Percentiles rank a stretch among this genome's conserved stretches.
Evolutionary conservation across 2,329 filamentous ascomycete species (phyloP).

Genomic region (Aspergillus amoenus): DNA sequence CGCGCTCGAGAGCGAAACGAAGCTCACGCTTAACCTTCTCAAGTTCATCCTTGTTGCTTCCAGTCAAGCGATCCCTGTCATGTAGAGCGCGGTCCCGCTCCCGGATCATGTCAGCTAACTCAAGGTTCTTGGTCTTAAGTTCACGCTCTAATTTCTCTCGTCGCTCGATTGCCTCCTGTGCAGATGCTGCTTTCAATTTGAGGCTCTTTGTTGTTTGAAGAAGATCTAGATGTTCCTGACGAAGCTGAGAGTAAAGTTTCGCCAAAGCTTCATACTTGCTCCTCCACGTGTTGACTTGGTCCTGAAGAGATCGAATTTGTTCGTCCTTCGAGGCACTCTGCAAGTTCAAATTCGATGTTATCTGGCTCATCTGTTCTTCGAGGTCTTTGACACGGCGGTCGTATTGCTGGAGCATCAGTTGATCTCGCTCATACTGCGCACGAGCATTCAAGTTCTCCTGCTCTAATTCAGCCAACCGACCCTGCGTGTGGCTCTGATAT

Average conservation of each 20-base stretch:
- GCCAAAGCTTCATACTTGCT: constrained; percentile 95
- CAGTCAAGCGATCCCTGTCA: constrained; percentile 83
- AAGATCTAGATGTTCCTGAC: constrained; percentile 91
- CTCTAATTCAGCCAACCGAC: constrained; percentile 91
- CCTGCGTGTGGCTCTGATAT: constrained; percentile 89
- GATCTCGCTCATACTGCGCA: constrained; percentile 94
- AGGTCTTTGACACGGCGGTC: constrained; percentile 91
- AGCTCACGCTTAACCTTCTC: constrained; percentile 95
- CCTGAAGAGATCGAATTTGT: constrained; percentile 86
- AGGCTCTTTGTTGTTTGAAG: constrained; percentile 95
- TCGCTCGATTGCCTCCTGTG: constrained; percentile 92
- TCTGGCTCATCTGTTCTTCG: constrained; percentile 79
- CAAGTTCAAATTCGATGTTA: constrained; percentile 79
- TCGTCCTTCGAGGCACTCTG: constrained; percentile 90
- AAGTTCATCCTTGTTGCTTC: constrained; percentile 85
- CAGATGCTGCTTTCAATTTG: constrained; percentile 93
- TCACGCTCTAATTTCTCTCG: constrained; percentile 95
- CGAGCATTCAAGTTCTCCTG: constrained; percentile 91
- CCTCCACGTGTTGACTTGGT: constrained; percentile 97
- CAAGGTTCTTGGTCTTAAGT: constrained; percentile 99
- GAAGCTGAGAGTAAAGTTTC: constrained; percentile 94
- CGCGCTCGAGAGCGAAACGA: constrained; percentile 84
- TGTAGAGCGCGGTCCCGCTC: constrained; percentile 91
- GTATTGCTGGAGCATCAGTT: constrained; percentile 95
- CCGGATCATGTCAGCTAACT: constrained; percentile 96